Evolutionary conservation across 1,284 basidiomycete genomes (phyloP), one percentile per base, ranked within the genome.

Genomic region (Ganoderma resinaceum): DNA sequence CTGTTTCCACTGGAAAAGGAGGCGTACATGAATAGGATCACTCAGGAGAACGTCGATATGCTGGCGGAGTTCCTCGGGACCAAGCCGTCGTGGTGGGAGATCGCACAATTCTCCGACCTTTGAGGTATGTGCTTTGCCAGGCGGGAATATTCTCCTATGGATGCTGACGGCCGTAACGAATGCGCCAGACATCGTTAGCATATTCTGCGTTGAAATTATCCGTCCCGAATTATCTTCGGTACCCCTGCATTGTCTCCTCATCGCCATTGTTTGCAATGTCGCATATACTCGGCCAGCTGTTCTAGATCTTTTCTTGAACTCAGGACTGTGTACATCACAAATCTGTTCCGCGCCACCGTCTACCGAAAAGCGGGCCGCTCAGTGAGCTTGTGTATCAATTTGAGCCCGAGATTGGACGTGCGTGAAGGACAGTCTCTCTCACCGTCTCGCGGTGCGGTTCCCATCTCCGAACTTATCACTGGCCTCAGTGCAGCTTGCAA

Each of bases 81-180:
- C 16, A n/a, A 35, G 55, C 55, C 55, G n/a, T 33, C 33, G 20
- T 58, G 55, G 55, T 58, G 55, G 55, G 35, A 37, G 55, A 37
- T 58, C 11, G 6, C 11, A n/a, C 20, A 37, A 2, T 18, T 55
- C 14, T 16, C 9, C 26, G 4, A 3, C 2, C 12, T 29, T 1
- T 29, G 20, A 31, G 14, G 52, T 53, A 12, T 16, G 52, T 55
- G 52, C 29, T 55, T n/a, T 29, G 52, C 2, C 2, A 6, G 16
- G 11, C 16, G 14, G 12, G 4, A 29, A 14, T n/a, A 4, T 23
- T 11, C n/a, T n/a, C 23, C n/a, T 14, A 53, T 14, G 11, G 14
- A 29, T 26, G 26, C 49, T 31, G 12, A 53, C 12, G 52, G 26
- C 29, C 7, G 4, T 9, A 23, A 7, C 23, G 46, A 26, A 26